phyloP scores from a whole-genome alignment of 2,329 filamentous ascomycete species.

The Capronia coronata region DNA sequence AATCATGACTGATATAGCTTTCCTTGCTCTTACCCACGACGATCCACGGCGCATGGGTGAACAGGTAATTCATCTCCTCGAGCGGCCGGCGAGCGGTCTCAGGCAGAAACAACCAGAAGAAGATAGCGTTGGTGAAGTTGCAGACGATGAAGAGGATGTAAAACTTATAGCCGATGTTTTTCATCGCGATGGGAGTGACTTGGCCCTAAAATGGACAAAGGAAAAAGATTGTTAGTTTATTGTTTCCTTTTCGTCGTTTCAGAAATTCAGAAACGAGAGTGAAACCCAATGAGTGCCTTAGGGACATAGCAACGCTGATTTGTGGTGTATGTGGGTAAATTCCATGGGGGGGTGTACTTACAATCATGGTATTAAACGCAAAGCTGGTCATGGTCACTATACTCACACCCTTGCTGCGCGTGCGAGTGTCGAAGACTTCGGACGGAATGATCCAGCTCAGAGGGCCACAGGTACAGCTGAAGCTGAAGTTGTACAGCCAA shows the following conservation, averaged over 20 bases:
- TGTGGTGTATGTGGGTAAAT: no score
- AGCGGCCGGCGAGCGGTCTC: conserved; percentile 54
- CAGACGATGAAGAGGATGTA: conserved; percentile 60
- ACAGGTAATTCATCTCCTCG: conserved; percentile 63
- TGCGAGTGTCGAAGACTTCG: conserved; percentile 72
- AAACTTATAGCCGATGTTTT: conserved; percentile 48
- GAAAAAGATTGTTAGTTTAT: no score
- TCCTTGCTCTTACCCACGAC: conserved; percentile 52
- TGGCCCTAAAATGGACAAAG: conserved; percentile 38
- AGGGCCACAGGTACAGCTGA: conserved; percentile 64
- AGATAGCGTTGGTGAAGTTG: conserved; percentile 61
- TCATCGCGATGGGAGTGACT: conserved; percentile 57
- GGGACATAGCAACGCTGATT: not conserved
- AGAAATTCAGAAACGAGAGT: no score
- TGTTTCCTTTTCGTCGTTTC: no score
- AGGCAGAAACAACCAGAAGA: conserved; percentile 62
- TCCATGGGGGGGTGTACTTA: no score
- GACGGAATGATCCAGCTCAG: conserved; percentile 54
- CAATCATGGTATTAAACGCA: conserved; percentile 72
- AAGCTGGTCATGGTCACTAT: conserved; percentile 67
- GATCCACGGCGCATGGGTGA: conserved; percentile 59
- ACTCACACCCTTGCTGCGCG: conserved; percentile 66
- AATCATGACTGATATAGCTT: conserved; percentile 50
- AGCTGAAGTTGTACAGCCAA: conserved; percentile 75
- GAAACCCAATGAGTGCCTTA: no score